Evolutionary conservation across 2,329 filamentous ascomycete species (phyloP), one percentile per base, ranked within the genome.

Genomic region (Penicillium concentricum): DNA sequence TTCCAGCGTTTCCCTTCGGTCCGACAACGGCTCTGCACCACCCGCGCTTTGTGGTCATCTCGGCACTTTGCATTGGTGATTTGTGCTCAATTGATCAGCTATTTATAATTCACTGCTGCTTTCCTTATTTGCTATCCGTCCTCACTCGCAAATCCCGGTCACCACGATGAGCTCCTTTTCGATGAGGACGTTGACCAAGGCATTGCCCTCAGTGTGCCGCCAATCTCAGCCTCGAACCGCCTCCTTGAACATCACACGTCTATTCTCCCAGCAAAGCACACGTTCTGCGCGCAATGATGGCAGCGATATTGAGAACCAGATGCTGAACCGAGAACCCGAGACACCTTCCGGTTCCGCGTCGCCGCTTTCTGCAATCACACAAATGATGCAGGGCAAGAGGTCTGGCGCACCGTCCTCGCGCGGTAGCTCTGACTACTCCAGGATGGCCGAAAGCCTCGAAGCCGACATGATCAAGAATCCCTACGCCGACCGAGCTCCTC

Each of bases 401-500:
- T 56, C 61, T 35, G 37, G 37, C 8, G 60, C 63, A 8, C 57
- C 61, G 4, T 50, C 45, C 24, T 59, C 61, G 34, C 53, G 60
- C 22, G 64, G 69, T 37, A 66, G 60, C 37, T 58, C 62, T 32
- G 69, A 73, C 54, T 74, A 71, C 61, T 66, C 63, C 45, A 63
- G 63, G 26, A 63, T 71, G 67, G 67, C 68, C 22, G 68, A 73
- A 62, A 69, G 63, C 50, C 46, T 73, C 38, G 72, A 74, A 67
- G 65, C 67, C 51, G 68, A 71, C 49, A 67, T 74, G 67, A 65
- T 72, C 58, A 70, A 64, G 55, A 59, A 69, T 46, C 71, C 72
- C 28, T 75, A 75, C 59, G 65, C 67, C 62, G 72, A 74, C 54
- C 68, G 68, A 37, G 60, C 65, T 44, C 72, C 72, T 66, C 88